Conservation (phyloP, 1,284 basidiomycete genomes). For the Rhodotorula sp. region DNA sequence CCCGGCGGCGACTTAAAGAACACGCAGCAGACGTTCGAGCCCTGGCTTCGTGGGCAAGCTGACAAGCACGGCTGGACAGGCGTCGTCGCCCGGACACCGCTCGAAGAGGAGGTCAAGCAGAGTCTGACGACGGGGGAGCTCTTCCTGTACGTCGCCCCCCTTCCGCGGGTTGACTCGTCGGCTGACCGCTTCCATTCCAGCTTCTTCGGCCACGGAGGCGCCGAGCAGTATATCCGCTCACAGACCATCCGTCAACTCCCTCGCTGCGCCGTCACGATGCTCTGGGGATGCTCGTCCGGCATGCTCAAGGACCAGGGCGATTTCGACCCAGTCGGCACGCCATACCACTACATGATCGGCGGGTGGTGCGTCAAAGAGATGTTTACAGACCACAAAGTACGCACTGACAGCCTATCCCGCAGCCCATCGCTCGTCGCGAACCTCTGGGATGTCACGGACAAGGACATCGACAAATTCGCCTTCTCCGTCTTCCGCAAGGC, state of each 20-base stretch:
- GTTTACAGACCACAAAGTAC: background rate
- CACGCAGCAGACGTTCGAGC: constrained; percentile 78
- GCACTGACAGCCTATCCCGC: background rate
- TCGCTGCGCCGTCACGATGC: constrained; percentile 86
- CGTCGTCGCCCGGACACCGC: constrained; percentile 69
- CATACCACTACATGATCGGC: constrained; percentile 90
- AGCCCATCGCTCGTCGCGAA: constrained; percentile 91
- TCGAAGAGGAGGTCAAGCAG: constrained; percentile 73
- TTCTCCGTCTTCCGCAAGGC: constrained; percentile 77
- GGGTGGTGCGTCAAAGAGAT: constrained; percentile 68
- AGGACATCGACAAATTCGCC: constrained; percentile 91
- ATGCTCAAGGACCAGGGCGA: constrained; percentile 83
- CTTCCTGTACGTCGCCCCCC: constrained; percentile 67
- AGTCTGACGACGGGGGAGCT: constrained; percentile 72
- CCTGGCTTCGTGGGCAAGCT: constrained; percentile 68
- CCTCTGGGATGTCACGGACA: constrained; percentile 97
- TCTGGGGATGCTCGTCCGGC: constrained; percentile 98
- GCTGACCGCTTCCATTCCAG: constrained; percentile 52
- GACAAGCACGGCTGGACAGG: constrained; percentile 73
- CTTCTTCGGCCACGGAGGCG: constrained; percentile 96
- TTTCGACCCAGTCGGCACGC: constrained; percentile 86
- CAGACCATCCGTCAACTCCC: constrained; percentile 76
- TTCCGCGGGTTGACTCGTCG: background rate
- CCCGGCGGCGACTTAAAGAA: constrained; percentile 83
- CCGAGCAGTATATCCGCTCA: constrained; percentile 87